Conservation (phyloP, 768 basidiomycete species). For the Cystofilobasidium capitatum region DNA sequence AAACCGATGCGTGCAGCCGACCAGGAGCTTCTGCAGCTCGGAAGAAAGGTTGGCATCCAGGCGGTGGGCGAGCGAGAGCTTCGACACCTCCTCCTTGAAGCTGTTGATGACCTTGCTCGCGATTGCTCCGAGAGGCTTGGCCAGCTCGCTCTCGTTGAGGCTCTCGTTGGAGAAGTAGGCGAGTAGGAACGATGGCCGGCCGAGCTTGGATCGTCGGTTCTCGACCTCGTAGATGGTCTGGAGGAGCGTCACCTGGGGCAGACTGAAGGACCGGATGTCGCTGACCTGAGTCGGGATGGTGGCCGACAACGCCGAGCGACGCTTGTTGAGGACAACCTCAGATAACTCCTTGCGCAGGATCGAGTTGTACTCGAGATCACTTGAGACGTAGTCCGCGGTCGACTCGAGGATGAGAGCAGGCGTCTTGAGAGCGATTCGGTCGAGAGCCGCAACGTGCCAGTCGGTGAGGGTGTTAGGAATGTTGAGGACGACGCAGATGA, state of each 20-base stretch:
- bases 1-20: constrained; percentile 71
- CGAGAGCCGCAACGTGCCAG: constrained; percentile 66
- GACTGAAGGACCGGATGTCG: constrained; percentile 63
- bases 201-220: constrained; percentile 67
- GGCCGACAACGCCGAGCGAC: constrained; percentile 55
- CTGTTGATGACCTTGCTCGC: constrained; percentile 79
- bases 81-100: constrained; percentile 61
- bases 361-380: constrained; percentile 85
- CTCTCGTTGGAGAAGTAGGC: constrained; percentile 81
- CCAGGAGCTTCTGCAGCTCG: constrained; percentile 66
- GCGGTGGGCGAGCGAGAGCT: constrained; percentile 67
- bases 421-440: constrained; percentile 73
- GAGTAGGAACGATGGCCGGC: constrained; percentile 69
- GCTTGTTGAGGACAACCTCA: constrained; percentile 47
- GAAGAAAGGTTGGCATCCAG: constrained; percentile 57
- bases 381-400: constrained; percentile 68
- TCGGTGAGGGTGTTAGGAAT: constrained; percentile 55
- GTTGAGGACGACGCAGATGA: constrained; percentile 75
- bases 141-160: constrained; percentile 63
- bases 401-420: constrained; percentile 75
- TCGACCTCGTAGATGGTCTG: constrained; percentile 81
- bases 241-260: constrained; percentile 77
- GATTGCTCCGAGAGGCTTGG: constrained; percentile 70
- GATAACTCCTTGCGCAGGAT: constrained; percentile 69
- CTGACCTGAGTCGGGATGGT: constrained; percentile 56